A percentile compares a stretch with the other conserved stretches of the same genome.
Conservation (phyloP, 257 asterid species). For the Catharanthus roseus region DNA sequence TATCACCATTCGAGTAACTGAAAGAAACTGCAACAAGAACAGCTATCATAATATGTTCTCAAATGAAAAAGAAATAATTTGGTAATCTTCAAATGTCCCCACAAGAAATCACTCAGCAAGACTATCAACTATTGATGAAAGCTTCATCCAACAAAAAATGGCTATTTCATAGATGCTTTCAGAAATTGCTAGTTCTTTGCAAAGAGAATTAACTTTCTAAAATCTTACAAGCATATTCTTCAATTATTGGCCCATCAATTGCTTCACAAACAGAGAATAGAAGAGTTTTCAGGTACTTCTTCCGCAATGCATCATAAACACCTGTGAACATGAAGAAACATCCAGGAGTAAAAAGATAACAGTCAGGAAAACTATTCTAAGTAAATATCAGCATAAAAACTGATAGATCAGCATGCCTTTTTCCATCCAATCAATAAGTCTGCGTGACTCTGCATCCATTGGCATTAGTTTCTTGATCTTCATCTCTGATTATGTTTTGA, state of each 20-base stretch:
- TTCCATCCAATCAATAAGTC: constrained; percentile 98
- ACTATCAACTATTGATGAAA: not conserved
- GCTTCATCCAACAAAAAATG: constrained; percentile 2
- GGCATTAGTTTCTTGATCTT: constrained; percentile 98
- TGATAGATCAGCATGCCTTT: constrained; percentile 47
- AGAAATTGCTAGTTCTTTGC: not conserved
- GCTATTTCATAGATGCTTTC: not conserved
- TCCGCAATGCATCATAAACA: constrained; percentile 91
- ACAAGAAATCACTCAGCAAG: not conserved
- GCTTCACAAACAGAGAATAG: constrained; percentile 80
- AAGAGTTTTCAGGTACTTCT: constrained; percentile 83
- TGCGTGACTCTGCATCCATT: constrained; percentile 91
- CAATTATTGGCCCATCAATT: constrained; percentile 79
- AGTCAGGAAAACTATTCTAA: constrained; percentile 9
- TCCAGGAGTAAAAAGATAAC: constrained; percentile 5
- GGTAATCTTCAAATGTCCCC: not conserved
- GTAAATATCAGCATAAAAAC: not conserved
- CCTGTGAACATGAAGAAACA: constrained; percentile 37
- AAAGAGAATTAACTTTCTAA: not conserved
- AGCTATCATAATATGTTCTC: not conserved
- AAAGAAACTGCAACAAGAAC: constrained; percentile 62
- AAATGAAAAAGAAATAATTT: constrained; percentile 4
- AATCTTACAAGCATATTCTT: constrained; percentile 83
- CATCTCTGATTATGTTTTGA: constrained; percentile 52
- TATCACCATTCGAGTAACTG: constrained; percentile 68